These are phyloP conservation scores for Linanthus parryae DNA, from an alignment of 148 eudicot species.

Conservation along the genomic window DNA sequence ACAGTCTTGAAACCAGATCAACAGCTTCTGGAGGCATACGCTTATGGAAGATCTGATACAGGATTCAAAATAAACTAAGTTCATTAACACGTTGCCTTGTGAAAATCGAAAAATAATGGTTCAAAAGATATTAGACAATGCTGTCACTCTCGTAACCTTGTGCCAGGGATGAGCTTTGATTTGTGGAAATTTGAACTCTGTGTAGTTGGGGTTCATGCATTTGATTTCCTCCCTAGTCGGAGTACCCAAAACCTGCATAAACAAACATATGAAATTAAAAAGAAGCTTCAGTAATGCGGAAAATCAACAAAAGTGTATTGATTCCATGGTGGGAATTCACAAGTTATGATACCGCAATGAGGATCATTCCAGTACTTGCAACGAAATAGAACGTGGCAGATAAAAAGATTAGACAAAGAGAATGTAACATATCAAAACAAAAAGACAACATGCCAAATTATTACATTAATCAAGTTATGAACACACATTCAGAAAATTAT, in stretches of 20 bases:
- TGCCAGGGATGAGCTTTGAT: constrained; percentile 99
- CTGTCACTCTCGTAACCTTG: constrained; percentile 50
- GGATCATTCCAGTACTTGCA: no score
- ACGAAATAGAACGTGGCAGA: no score
- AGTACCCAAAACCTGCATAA: constrained; percentile 73
- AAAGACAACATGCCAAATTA: no score
- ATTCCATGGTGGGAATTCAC: no score
- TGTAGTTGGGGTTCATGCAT: constrained; percentile 97
- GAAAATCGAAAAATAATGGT: neutral
- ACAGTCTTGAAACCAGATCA: constrained; percentile 81
- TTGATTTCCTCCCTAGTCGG: constrained; percentile 97
- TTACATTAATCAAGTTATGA: no score
- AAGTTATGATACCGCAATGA: no score
- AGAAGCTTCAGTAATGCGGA: neutral
- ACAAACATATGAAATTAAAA: neutral
- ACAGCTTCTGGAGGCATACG: constrained; percentile 96
- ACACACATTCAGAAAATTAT: no score
- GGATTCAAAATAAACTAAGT: no score
- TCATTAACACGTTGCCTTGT: neutral
- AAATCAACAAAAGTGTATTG: no score
- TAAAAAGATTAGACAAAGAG: no score
- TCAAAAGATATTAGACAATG: neutral
- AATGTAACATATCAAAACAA: no score
- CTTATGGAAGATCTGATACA: constrained; percentile 79
- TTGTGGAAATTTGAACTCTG: constrained; percentile 93